Conservation (phyloP, 331 rosid genomes). For the Acacia pycnantha region DNA sequence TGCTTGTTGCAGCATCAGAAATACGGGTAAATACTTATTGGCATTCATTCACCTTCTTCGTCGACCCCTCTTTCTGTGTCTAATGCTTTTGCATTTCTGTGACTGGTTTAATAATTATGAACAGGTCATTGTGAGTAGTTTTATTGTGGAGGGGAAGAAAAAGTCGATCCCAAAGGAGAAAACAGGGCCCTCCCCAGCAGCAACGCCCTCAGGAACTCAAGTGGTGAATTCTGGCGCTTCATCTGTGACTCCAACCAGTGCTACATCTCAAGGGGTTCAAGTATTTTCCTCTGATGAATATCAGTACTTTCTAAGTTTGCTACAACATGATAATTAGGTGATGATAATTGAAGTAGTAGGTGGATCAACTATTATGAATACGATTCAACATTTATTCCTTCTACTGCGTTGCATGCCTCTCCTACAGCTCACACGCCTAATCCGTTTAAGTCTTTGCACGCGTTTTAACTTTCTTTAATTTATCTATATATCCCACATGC, state of each 20-base stretch:
- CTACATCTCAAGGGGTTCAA: slow-evolving; percentile 65
- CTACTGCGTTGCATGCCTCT: too few species aligned
- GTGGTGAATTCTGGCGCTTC: slow-evolving; percentile 59
- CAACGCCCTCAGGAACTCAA: slow-evolving; percentile 33
- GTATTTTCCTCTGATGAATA: slow-evolving; percentile 56
- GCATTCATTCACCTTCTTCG: not conserved
- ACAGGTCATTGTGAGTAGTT: slow-evolving; percentile 81
- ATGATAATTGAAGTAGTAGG: slow-evolving; percentile 29
- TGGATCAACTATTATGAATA: too few species aligned
- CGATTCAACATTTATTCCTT: too few species aligned
- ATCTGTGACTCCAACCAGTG: slow-evolving; percentile 53
- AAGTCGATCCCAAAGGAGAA: slow-evolving; percentile 7
- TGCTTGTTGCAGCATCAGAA: slow-evolving; percentile 61
- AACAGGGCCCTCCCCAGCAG: not conserved
- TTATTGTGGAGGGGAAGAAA: slow-evolving; percentile 55
- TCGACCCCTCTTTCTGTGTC: not conserved
- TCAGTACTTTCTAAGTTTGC: not conserved
- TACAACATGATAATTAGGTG: not conserved
- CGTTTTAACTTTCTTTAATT: not conserved
- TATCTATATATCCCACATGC: not conserved
- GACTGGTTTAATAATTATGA: slow-evolving; percentile 19
- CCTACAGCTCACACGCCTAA: not conserved
- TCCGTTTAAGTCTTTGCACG: not conserved
- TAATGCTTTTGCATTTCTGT: not conserved
- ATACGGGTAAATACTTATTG: slow-evolving; percentile 57